Base-by-base conservation (phyloP, 345 rosid species). In the Ricinus communis region DNA sequence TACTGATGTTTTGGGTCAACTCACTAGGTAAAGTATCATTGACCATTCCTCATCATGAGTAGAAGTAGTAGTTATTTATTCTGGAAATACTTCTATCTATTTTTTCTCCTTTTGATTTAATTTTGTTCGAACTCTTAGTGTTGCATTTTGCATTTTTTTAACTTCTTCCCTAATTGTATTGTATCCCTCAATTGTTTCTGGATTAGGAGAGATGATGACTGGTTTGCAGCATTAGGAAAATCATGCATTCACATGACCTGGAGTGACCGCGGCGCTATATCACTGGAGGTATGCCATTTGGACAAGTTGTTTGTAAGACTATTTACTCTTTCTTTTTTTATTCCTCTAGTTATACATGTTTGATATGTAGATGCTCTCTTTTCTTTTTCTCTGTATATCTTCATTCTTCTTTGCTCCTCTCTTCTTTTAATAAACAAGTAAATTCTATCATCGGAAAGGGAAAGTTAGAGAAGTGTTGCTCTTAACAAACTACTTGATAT, bases 221-320 rank as follows among this genome's bases (percentile, higher is more conserved):
- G 99, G 99, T 94, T 94, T 80, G 88, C 93, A 46, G 87, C 97
- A 58, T 75, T 94, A 41, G 96, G 97, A 64, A 88, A 87, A 57
- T 86, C 88, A 49, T 94, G 98, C 78, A 90, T 94, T 81, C 97
- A 94, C 78, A 83, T 91, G 80, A 91, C 98, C 33, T 94, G 99
- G 99, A 82, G 82, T 68, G 97, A 89, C 62, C 84, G 92, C 43
- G 97, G 97, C 71, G 96, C 97, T 52, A 87, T 92, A 74, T 94
- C 97, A 71, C 92, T 94, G 15, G 96, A 90, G 96, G 98, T 90
- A 77, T 74, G 77, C 68, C 27, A 43, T 45, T 16, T 38, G 28
- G 21, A 62, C 53, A 12, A 41, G 56, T 66, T 59, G 30, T 72
- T 50, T 50, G 5, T 28, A 11, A n/a, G 33, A 51, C 2, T n/a